A percentile compares a stretch with the other conserved stretches of the same genome.
phyloP scores from a whole-genome alignment of 805 yeast species.

The Isabelozyma rhagii region DNA sequence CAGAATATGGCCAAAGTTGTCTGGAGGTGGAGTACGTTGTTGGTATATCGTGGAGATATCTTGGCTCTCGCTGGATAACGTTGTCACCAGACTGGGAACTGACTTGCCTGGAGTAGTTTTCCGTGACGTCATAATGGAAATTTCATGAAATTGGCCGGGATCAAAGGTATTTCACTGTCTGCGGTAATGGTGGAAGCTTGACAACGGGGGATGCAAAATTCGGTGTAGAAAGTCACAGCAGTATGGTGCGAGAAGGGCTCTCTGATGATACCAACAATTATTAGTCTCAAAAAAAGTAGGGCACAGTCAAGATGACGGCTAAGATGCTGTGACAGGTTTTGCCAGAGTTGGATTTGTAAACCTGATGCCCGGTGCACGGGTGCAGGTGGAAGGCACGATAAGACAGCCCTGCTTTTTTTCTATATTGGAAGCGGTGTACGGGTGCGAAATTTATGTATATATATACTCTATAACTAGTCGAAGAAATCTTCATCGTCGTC shows the following conservation, averaged over 20 bases:
- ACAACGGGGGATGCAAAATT: no score
- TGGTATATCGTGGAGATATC: neutral
- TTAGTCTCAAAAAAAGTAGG: no score
- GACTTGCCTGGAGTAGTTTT: neutral
- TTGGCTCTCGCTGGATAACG: neutral
- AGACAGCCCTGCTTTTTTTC: no score
- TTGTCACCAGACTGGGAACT: neutral
- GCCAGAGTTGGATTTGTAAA: neutral
- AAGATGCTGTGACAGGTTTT: neutral
- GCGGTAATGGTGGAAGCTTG: no score
- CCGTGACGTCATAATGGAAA: neutral
- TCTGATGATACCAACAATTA: no score
- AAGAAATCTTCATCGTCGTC: constrained; percentile 33
- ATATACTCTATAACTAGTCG: constrained; percentile 11
- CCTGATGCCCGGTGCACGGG: neutral
- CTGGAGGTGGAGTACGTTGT: constrained; percentile 13
- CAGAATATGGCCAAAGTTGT: constrained; percentile 28
- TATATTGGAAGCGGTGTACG: neutral
- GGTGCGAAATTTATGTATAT: neutral
- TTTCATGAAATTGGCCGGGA: neutral
- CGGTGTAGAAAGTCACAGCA: no score
- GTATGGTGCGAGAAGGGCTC: no score
- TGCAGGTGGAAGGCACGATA: neutral
- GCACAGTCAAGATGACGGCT: neutral
- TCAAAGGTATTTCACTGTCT: neutral